Base-by-base conservation (phyloP, 2,329 filamentous ascomycete species). In the Trichoderma koningii region DNA sequence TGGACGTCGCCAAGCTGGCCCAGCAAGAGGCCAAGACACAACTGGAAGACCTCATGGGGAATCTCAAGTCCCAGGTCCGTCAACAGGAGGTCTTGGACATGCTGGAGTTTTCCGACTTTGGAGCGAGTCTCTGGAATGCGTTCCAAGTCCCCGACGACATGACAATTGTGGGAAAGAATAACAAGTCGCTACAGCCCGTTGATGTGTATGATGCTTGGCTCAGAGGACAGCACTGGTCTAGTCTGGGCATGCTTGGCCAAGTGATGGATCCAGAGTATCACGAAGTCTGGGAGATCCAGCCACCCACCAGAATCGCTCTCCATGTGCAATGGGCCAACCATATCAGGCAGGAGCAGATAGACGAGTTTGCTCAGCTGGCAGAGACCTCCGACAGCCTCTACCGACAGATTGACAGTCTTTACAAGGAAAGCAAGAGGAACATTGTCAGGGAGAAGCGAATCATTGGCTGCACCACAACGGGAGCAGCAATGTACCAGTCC, bases 381-480 rank as follows among this genome's bases (percentile, higher is more conserved):
- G 66, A 74, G 3, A 71, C 76, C 1, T 83, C 81, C 68, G 80
- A 86, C 56, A 62, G 73, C 0, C 73, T 73, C 3, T 78, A 83
- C 12, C 69, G 74, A 0, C 71, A 73, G 5, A 69, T 87, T 1
- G 75, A 79, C 1, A 76, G 75, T 2, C 72, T 87, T 0, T 80
- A 80, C 21, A 77, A 74, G 6, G 77, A 84, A 51, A 76, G 69
- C 3, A 78, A 81, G 21, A 74, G 76, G 0, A 63, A 71, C 0
- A 77, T 82, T 0, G 78, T 91, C 2, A 74, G 75, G n/a, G 72
- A 70, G 0, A 89, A 85, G 69, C 78, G 82, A 1, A 80, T 93
- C 14, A 87, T 93, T 50, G 88, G 82, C 0, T 91, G 87, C 68
- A 93, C 90, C 0, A 92, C 89, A 0, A 92, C 87, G 0, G 88